phyloP scores from a whole-genome alignment of 2,329 filamentous ascomycete species.

The Trichocomaceae sp. region DNA sequence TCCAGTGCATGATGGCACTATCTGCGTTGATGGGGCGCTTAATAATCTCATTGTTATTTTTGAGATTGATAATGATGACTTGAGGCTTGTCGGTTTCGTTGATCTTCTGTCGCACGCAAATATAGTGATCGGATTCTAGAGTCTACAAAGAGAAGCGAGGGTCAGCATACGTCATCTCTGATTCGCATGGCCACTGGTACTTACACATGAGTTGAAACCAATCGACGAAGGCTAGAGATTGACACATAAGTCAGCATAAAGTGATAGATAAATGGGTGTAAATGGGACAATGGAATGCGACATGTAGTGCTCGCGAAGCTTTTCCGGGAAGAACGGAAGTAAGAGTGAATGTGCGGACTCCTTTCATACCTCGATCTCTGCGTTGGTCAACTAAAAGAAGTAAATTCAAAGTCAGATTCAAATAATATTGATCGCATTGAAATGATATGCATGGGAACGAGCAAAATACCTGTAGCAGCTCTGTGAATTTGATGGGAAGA shows the following conservation, averaged over 20 bases:
- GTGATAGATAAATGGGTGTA: neutral
- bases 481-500: constrained; percentile 87
- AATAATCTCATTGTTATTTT: constrained; percentile 93
- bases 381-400: constrained; percentile 44
- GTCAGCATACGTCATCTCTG: constrained; percentile 19
- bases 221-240: constrained; percentile 58
- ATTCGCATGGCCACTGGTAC: constrained; percentile 27
- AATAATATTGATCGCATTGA: neutral
- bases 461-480: constrained; percentile 67
- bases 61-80: constrained; percentile 95
- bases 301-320: constrained; percentile 2
- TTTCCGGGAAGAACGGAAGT: constrained; percentile 13
- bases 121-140: constrained; percentile 92
- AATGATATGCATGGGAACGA: constrained; percentile 29
- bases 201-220: constrained; percentile 81
- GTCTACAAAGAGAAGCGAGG: constrained; percentile 53
- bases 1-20: constrained; percentile 99
- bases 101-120: constrained; percentile 94
- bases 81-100: constrained; percentile 76
- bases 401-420: constrained; percentile 26
- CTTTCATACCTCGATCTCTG: constrained; percentile 48
- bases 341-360: constrained; percentile 10
- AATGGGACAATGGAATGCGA: neutral
- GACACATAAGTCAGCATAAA: constrained; percentile 6
- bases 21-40: constrained; percentile 96